phyloP scores from a whole-genome alignment of 352 stramenopile genomes.

The Phytophthora parvispora region DNA sequence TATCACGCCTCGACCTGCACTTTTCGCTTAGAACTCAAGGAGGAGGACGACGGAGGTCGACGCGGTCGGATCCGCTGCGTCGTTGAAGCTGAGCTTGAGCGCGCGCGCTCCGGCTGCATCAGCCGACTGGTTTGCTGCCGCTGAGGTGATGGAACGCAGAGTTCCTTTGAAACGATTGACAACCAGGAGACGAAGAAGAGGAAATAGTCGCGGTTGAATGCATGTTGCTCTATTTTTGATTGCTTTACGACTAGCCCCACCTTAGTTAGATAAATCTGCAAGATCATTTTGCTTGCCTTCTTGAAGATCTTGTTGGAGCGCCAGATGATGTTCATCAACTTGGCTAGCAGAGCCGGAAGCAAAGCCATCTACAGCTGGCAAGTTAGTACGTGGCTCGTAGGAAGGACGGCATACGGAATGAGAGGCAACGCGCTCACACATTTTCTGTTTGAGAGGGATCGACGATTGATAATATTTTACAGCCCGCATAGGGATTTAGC shows the following conservation, averaged over 20 bases:
- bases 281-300: constrained; percentile 16
- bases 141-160: constrained; percentile 40
- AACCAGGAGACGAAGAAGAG: constrained; percentile 44
- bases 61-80: constrained; percentile 11
- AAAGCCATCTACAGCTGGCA: constrained; percentile 1
- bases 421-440: neutral
- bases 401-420: neutral
- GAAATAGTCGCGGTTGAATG: constrained; percentile 54
- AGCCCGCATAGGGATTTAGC: neutral
- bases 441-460: neutral
- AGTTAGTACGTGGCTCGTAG: neutral
- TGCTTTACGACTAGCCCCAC: constrained; percentile 25
- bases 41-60: constrained; percentile 33
- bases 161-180: constrained; percentile 34
- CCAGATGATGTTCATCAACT: neutral
- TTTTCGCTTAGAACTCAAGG: constrained; percentile 47
- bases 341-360: constrained; percentile 4
- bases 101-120: constrained; percentile 17
- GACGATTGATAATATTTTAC: constrained; percentile 14
- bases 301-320: neutral
- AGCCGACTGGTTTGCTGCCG: constrained; percentile 35
- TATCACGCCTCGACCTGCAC: constrained; percentile 44
- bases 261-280: constrained; percentile 24
- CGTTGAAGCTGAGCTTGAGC: constrained; percentile 5
- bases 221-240: constrained; percentile 58